Base-by-base conservation (phyloP, 306 rosid genomes). In the Quercus rubra region DNA sequence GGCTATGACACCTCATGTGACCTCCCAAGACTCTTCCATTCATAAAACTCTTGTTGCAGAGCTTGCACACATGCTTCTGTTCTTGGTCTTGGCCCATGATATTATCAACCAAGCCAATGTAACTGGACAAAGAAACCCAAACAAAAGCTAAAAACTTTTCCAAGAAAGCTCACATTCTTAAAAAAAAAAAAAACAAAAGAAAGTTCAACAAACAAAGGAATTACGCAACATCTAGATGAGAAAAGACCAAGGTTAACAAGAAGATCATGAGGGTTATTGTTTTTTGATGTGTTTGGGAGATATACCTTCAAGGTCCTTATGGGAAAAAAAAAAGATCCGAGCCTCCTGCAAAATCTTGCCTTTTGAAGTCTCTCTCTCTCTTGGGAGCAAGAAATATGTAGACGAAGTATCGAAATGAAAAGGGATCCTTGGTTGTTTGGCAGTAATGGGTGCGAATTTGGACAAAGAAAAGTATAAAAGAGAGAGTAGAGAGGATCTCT, bases 11-110 rank as follows among this genome's bases (percentile, higher is more conserved):
- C 58, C 87, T 86, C 92, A 82, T 82, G 72, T 82, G 90, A 71
- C 90, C 92, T 64, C 88, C 86, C 79, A 89, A 74, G 66, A 82
- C 92, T 62, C 64, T 84, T 18, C 92, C 87, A 43, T 78, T 89
- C 58, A 55, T 17, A 81, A 83, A 89, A 46, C 83, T 80, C 83
- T 82, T 67, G 67, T 77, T 55, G 79, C 90, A 86, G 75, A 76
- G 78, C 83, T 78, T 86, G 79, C 92, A 84, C 25, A 51, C 58
- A 62, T 86, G 78, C 66, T 59, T 77, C 81, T 61, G 74, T 77
- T 83, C 76, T 85, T 80, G 77, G 77, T 79, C 81, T 77, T 77
- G 59, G 55, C 81, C 87, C 91, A 83, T 86, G 3, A 30, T 12
- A 58, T 25, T 49, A 11, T 21, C 6, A 31, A 7, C 62, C 21